Conservation (phyloP, 352 stramenopile species). For the Phytopythium vexans region DNA sequence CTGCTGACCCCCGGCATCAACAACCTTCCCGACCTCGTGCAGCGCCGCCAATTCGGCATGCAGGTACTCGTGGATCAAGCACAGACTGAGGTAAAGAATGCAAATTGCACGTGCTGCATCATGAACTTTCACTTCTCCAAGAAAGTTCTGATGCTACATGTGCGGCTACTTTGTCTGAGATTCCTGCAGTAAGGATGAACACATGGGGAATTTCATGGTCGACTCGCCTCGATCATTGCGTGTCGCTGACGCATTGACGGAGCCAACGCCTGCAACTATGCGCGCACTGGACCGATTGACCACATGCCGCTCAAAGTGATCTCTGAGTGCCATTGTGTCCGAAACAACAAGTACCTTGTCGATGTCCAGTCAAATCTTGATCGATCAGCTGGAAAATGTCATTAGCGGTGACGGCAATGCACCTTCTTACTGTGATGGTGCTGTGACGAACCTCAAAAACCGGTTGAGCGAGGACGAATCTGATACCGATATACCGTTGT, state of each 20-base stretch:
- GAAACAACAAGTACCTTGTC: background rate
- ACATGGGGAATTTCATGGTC: slow-evolving; percentile 29
- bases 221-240: slow-evolving; percentile 15
- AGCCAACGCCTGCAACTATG: slow-evolving; percentile 19
- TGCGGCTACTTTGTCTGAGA: slow-evolving; percentile 30
- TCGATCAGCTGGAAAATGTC: background rate
- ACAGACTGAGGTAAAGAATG: slow-evolving; percentile 18
- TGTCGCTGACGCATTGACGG: slow-evolving; percentile 18
- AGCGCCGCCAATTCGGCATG: slow-evolving; percentile 19
- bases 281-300: background rate
- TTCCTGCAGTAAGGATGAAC: slow-evolving; percentile 12
- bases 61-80: slow-evolving; percentile 29
- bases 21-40: slow-evolving; percentile 19
- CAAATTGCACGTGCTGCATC: slow-evolving; percentile 19
- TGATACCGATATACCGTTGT: no score
- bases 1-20: slow-evolving; percentile 13
- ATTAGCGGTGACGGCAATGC: background rate
- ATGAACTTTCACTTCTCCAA: background rate
- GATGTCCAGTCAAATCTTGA: background rate
- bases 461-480: background rate
- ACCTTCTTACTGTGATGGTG: background rate
- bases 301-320: no score
- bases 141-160: slow-evolving; percentile 19
- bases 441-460: background rate
- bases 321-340: background rate